A percentile compares a stretch with the other conserved stretches of the same genome.
Evolutionary conservation across 345 rosid species (phyloP).

Genomic region (Carallia pectinifolia): DNA sequence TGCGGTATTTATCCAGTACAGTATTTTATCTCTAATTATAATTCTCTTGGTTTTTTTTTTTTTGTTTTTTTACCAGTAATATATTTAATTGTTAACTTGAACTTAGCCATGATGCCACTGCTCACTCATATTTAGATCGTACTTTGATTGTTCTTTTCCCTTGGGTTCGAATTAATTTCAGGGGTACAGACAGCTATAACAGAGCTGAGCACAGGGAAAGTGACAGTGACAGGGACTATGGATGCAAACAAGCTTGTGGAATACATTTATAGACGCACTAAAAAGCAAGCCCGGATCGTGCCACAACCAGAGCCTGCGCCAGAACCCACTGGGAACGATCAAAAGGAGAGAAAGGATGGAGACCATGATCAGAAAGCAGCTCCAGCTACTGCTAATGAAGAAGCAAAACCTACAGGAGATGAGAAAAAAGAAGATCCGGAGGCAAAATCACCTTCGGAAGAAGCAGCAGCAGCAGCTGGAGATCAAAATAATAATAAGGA

Average conservation of each 20-base stretch:
- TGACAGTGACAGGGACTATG: constrained; percentile 87
- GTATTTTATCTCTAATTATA: no score
- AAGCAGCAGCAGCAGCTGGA: not conserved
- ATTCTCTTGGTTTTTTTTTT: not conserved
- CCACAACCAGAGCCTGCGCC: constrained; percentile 71
- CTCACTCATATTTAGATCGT: no score
- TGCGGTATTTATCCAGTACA: no score
- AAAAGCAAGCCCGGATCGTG: constrained; percentile 74
- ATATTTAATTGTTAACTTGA: not conserved
- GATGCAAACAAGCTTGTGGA: constrained; percentile 76
- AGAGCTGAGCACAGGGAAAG: constrained; percentile 67
- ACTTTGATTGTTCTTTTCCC: no score
- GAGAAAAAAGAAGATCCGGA: constrained; percentile 31
- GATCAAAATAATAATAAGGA: no score
- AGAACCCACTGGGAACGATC: constrained; percentile 22
- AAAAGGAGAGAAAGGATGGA: constrained; percentile 37
- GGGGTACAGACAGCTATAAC: constrained; percentile 80
- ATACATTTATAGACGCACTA: constrained; percentile 74
- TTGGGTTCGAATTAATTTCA: constrained; percentile 14
- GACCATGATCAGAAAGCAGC: constrained; percentile 26
- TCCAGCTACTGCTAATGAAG: constrained; percentile 22
- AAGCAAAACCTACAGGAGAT: constrained; percentile 33
- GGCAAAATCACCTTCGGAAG: constrained; percentile 27
- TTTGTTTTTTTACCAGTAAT: not conserved
- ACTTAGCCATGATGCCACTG: not conserved